Percentiles rank a stretch among this genome's conserved stretches.
phyloP scores from a whole-genome alignment of 768 basidiomycete species.

The Leccinum arenicola region DNA sequence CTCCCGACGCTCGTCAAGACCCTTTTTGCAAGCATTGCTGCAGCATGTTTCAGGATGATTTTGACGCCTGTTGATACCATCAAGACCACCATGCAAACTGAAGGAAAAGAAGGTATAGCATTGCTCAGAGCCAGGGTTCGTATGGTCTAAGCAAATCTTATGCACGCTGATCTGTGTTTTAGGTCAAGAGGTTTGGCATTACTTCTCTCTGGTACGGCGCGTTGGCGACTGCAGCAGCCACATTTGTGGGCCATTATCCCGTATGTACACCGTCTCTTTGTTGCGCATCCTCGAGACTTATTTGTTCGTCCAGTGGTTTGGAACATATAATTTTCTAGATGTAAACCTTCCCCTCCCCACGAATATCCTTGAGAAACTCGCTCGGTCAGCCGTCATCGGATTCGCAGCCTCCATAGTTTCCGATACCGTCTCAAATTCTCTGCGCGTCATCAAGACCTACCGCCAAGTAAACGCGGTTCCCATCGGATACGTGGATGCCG shows the following conservation, averaged over 20 bases:
- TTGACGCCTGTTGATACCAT: conserved; percentile 91
- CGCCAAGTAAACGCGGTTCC: conserved; percentile 83
- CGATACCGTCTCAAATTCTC: conserved; percentile 83
- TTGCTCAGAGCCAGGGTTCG: conserved; percentile 65
- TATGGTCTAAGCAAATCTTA: neutral
- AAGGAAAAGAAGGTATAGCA: conserved; percentile 66
- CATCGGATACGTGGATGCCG: conserved; percentile 78
- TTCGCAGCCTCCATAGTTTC: conserved; percentile 84
- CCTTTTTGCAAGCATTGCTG: conserved; percentile 71
- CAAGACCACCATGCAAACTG: conserved; percentile 94
- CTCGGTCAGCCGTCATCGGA: conserved; percentile 86
- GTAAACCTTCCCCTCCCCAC: conserved; percentile 55
- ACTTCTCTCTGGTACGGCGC: conserved; percentile 88
- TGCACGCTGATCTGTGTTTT: neutral
- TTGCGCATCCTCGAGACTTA: neutral
- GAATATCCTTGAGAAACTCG: conserved; percentile 54
- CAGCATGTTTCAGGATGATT: conserved; percentile 86
- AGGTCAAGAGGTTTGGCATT: conserved; percentile 76
- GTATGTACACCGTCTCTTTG: conserved; percentile 37
- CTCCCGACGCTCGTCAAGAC: conserved; percentile 72
- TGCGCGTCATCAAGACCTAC: conserved; percentile 95
- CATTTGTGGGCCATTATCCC: conserved; percentile 90
- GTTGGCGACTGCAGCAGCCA: conserved; percentile 87
- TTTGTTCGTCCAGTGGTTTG: conserved; percentile 61
- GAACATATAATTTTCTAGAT: conserved; percentile 80